phyloP scores from a whole-genome alignment of 768 basidiomycete species.

The Russula sp. region DNA sequence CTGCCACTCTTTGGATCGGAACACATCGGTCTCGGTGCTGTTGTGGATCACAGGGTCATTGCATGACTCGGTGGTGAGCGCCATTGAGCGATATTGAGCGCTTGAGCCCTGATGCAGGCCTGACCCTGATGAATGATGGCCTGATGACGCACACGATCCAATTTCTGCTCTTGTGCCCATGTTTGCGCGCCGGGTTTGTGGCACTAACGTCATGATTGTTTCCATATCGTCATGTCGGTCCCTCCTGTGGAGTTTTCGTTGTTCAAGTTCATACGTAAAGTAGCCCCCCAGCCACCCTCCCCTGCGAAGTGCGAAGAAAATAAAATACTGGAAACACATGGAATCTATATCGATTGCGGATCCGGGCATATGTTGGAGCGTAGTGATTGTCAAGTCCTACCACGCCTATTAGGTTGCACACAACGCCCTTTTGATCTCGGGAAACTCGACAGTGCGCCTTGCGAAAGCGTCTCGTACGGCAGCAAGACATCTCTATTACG shows the following conservation, averaged over 20 bases:
- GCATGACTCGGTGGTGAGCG: not conserved
- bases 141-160: not conserved
- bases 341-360: not conserved
- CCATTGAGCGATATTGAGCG: not conserved
- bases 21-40: slow-evolving; percentile 84
- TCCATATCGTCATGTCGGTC: too few relatives aligned
- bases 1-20: slow-evolving; percentile 80
- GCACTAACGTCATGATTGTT: not conserved
- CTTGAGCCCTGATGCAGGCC: too few relatives aligned
- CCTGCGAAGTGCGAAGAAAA: not conserved
- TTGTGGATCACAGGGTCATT: slow-evolving; percentile 51
- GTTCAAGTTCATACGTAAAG: not conserved
- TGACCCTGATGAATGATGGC: too few relatives aligned
- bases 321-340: not conserved
- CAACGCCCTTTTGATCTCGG: too few relatives aligned
- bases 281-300: not conserved
- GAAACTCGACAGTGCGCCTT: too few relatives aligned
- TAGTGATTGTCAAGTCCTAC: too few relatives aligned
- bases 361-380: too few relatives aligned
- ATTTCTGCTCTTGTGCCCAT: not conserved
- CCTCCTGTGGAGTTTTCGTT: not conserved
- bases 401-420: too few relatives aligned
- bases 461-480: too few relatives aligned
- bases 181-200: not conserved
- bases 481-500: too few relatives aligned